Evolutionary conservation across 139 green algal species (phyloP).

Genomic region (Coelastrella sp.): DNA sequence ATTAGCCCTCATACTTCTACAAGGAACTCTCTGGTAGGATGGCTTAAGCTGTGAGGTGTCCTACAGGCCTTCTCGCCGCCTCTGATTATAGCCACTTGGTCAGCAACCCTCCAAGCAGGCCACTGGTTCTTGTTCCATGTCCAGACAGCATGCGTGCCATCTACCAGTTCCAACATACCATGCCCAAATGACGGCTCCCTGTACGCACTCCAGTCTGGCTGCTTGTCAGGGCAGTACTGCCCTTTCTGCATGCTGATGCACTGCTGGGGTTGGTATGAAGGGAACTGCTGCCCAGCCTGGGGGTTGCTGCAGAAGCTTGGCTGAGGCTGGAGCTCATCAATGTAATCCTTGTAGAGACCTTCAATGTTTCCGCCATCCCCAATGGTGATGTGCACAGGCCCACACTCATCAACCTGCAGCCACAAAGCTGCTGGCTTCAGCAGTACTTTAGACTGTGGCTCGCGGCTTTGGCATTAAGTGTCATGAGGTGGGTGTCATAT

Average conservation of each 20-base stretch:
- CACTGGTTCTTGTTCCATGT: constrained; percentile 76
- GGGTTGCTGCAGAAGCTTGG: constrained; percentile 15
- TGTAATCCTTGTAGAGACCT: constrained; percentile 59
- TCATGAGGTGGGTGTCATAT: no score
- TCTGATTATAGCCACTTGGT: constrained; percentile 15
- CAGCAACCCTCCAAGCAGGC: constrained; percentile 18
- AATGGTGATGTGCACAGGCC: constrained; percentile 45
- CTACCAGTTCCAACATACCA: constrained; percentile 70
- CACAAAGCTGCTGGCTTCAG: not conserved
- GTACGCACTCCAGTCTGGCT: constrained; percentile 70
- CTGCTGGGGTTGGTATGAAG: constrained; percentile 1
- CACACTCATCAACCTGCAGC: constrained; percentile 40
- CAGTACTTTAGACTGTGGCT: no score
- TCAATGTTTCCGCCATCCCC: constrained; percentile 87
- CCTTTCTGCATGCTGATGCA: constrained; percentile 10
- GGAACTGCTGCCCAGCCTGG: not conserved
- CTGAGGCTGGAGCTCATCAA: constrained; percentile 13
- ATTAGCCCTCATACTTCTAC: no score
- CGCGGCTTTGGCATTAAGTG: no score
- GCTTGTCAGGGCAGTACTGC: constrained; percentile 4
- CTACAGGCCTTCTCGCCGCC: not conserved
- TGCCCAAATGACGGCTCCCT: constrained; percentile 79
- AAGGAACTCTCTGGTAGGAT: no score
- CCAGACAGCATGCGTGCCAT: constrained; percentile 74
- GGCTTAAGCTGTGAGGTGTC: no score